Evolutionary conservation across 2,329 filamentous ascomycete species (phyloP), one percentile per base, ranked within the genome.

Genomic region (Bipolaris oryzae): DNA sequence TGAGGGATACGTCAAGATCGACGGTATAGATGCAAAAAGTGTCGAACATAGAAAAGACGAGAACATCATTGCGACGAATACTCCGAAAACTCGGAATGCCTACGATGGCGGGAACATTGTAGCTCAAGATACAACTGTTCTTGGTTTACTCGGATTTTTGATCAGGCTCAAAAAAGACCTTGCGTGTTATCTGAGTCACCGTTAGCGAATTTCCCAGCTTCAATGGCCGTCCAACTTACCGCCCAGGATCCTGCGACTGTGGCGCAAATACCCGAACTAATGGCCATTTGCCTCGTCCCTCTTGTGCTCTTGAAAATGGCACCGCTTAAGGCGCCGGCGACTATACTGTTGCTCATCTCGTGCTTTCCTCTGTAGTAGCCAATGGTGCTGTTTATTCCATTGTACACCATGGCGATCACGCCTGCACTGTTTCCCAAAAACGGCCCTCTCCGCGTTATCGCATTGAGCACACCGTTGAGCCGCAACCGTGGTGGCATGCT

Each of bases 241-340:
- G 93, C 89, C 95, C 96, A 99, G 58, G 81, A 85, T 63, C 90
- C 92, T 53, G 95, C 96, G 61, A 95, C 84, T 39, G 87, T 86
- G 50, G 89, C 95, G 57, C 98, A 93, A 65, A 99, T 89, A 68
- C 89, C 91, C 62, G 92, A 91, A 34, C 93, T 96, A 71, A 98
- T 95, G 81, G 95, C 83, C 93, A 98, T 98, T 33, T 92, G 93
- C 77, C 90, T 86, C 60, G 95, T 62, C 5, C 95, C 95, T 71
- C 91, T 86, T 46, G 96, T 98, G 77, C 93, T 96, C 84, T 97
- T 98, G 81, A 99, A 99, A 13, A 99, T 76, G 84, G 94, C 93
- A 56, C 95, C 95, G 73, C 92, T 96, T 67, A 99, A 76, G 1
- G 84, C 89, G 63, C 96, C 95, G 5, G 95, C 94, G 18, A 85